Percentiles rank a stretch among this genome's conserved stretches.
These are phyloP conservation scores for Cytospora leucostoma DNA, from an alignment of 2,329 filamentous ascomycete genomes.

Conservation along the genomic window DNA sequence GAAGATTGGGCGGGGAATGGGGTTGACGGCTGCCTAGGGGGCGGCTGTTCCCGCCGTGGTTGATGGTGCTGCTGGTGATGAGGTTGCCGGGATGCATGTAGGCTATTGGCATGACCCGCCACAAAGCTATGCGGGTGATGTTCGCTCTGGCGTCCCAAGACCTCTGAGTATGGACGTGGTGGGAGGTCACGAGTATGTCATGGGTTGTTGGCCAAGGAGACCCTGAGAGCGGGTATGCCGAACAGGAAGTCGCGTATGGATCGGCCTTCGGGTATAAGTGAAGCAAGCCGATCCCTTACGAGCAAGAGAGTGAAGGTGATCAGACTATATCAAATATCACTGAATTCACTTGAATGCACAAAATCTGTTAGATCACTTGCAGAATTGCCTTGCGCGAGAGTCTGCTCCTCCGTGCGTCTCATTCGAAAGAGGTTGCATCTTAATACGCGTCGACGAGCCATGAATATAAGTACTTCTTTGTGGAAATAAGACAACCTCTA, in stretches of 20 bases:
- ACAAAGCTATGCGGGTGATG: not conserved
- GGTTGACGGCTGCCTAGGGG: slow-evolving; percentile 44
- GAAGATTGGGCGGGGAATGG: slow-evolving; percentile 79
- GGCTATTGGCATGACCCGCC: not conserved
- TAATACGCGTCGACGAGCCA: too few species aligned
- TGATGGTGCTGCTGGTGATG: slow-evolving; percentile 14
- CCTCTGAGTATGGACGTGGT: not conserved
- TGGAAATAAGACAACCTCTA: too few species aligned
- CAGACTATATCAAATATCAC: not conserved
- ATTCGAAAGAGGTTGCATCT: too few species aligned
- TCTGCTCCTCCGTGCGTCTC: too few species aligned
- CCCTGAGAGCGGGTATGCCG: not conserved
- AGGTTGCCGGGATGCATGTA: not conserved
- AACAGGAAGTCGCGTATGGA: not conserved
- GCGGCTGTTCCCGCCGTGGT: not conserved
- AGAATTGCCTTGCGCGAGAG: too few species aligned
- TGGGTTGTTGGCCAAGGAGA: not conserved
- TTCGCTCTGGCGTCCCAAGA: not conserved
- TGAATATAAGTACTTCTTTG: too few species aligned
- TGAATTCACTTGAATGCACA: too few species aligned
- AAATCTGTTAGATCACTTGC: too few species aligned
- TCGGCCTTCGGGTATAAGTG: not conserved
- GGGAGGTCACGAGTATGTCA: not conserved
- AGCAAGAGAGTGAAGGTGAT: not conserved
- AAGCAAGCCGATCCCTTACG: not conserved